Evolutionary conservation across 805 yeast species (phyloP), one percentile per base, ranked within the genome.

Genomic region (Yarrowia divulgata): DNA sequence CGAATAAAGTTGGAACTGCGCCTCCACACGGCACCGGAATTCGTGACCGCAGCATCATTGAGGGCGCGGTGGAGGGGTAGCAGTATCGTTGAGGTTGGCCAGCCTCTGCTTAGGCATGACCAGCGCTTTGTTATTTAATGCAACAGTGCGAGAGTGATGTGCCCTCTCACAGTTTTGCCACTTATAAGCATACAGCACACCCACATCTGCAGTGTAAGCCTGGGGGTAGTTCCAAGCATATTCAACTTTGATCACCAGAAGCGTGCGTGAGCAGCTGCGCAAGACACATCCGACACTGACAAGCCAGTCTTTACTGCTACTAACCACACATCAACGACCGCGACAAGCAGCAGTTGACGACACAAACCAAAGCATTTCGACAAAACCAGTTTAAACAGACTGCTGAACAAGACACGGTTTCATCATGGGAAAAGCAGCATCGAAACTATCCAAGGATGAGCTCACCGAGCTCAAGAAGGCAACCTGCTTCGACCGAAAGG

Each of bases 401-500:
- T 23, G 23, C 62, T 39, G 19, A 10, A 35, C 39, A 16, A 16
- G 46, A 14, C 63, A 57, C 63, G 48, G 35, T 58, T 58, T 34
- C 69, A 67, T 13, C 32, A 94, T 95, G 99, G 99, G 99, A 14
- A 93, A 93, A 74, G 90, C 97, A 40, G 94, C 97, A 9, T 92
- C 98, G 32, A 95, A 93, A 76, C 81, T 95, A 62, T 90, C 97
- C 18, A 92, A 90, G 74, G 98, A 95, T 73, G 98, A 95, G 74
- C 84, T 95, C 62, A 85, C 90, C 67, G 88, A 89, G 68, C 85
- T 95, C 70, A 90, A 90, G 77, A 88, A 87, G 75, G 89, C 93
- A 32, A 95, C 99, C 0, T 90, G 92, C 75, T 95, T 95, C 76
- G 97, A 94, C 76, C 87, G 93, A 68, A 84, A 97, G 72, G 99